Conservation (phyloP, 1,284 basidiomycete species). For the Xanthoconium separans region DNA sequence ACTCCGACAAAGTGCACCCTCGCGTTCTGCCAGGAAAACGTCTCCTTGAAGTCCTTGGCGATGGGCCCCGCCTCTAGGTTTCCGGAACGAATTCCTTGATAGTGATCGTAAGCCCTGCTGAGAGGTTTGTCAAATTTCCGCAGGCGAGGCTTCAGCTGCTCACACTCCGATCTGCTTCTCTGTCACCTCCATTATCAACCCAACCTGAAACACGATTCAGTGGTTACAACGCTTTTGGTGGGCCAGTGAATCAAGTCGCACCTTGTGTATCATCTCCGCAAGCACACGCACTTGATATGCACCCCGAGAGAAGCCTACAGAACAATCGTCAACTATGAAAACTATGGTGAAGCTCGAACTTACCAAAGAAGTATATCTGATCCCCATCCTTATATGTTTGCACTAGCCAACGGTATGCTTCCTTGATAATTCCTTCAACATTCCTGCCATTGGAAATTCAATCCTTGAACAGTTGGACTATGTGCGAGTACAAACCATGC, state of each 20-base stretch:
- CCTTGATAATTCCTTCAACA: conserved; percentile 28
- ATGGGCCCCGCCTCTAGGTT: conserved; percentile 13
- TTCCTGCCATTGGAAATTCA: conserved; percentile 12
- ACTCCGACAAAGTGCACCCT: conserved; percentile 42
- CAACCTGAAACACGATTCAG: conserved; percentile 18
- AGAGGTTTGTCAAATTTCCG: background rate
- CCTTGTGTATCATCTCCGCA: conserved; percentile 43
- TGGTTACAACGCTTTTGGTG: background rate
- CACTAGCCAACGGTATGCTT: conserved; percentile 42
- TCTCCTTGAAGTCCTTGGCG: conserved; percentile 34
- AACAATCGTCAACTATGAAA: background rate
- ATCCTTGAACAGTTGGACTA: background rate
- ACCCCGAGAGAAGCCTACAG: conserved; percentile 44
- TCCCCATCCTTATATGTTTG: conserved; percentile 38
- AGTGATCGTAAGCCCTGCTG: conserved; percentile 40
- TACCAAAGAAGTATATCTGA: conserved; percentile 44
- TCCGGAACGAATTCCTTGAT: conserved; percentile 19
- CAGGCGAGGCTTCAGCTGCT: background rate
- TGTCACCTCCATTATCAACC: conserved; percentile 20
- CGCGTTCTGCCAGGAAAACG: conserved; percentile 34
- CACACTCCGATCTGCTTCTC: conserved; percentile 27
- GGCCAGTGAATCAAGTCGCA: conserved; percentile 8
- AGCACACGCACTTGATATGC: conserved; percentile 45
- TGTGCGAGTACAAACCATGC: conserved; percentile 19
- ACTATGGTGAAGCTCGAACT: background rate